Conservation (phyloP, 1,284 basidiomycete species). For the Ganoderma meredithae region DNA sequence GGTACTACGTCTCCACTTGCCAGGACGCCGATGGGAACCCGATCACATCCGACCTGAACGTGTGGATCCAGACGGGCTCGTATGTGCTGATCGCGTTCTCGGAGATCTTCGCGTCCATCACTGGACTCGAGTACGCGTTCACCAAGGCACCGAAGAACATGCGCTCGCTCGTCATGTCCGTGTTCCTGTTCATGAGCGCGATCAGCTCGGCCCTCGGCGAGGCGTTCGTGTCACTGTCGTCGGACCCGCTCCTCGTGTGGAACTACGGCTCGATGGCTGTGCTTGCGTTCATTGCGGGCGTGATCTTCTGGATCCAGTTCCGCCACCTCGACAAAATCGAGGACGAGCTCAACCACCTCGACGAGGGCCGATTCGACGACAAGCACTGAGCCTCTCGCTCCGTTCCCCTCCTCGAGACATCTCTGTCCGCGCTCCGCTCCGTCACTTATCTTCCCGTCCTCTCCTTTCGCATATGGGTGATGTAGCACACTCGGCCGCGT, state of each 20-base stretch:
- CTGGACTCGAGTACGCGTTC: conserved; percentile 89
- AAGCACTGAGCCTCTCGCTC: conserved; percentile 12
- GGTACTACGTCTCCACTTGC: conserved; percentile 61
- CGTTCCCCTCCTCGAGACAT: neutral
- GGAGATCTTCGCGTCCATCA: conserved; percentile 88
- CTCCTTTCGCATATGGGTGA: neutral
- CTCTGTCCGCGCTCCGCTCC: neutral
- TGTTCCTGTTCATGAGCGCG: conserved; percentile 77
- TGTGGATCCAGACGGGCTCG: conserved; percentile 79
- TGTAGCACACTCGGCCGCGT: conserved; percentile 1
- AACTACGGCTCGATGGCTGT: conserved; percentile 52
- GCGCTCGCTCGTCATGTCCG: conserved; percentile 78
- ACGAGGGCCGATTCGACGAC: conserved; percentile 47
- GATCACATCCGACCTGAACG: conserved; percentile 66
- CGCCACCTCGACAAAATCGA: conserved; percentile 68
- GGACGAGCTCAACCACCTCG: conserved; percentile 63
- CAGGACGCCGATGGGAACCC: conserved; percentile 50
- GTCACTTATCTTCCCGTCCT: neutral
- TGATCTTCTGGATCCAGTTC: conserved; percentile 70
- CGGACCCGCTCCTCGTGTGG: conserved; percentile 65
- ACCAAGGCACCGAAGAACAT: conserved; percentile 86
- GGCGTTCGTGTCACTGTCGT: conserved; percentile 59
- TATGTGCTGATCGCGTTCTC: conserved; percentile 76
- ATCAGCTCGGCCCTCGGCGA: conserved; percentile 71
- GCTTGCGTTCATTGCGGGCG: conserved; percentile 49